Evolutionary conservation across 108 stramenopile species (phyloP), one percentile per base, ranked within the genome.

Genomic region (Parietichytrium sp.): DNA sequence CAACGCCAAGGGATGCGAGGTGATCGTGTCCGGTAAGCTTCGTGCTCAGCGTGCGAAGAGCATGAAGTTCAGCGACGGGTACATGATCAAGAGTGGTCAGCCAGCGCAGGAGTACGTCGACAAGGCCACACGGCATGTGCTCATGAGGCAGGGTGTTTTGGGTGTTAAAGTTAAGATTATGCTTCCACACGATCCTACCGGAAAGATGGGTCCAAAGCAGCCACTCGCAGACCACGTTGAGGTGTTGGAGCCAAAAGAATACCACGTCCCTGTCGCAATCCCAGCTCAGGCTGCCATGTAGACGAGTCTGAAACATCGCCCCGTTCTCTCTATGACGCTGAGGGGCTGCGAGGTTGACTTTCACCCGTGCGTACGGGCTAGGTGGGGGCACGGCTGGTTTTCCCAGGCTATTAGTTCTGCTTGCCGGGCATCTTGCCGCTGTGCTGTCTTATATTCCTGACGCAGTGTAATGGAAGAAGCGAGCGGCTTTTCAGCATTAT

Each of bases 1-100:
- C 18, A 93, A 93, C 50, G 98, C 98, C 86, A 98, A 98, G 95
- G 98, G 98, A 29, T 96, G 95, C 55, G 98, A 99, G 91, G 97
- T 98, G 55, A 92, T 97, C 83, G 98, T 99, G 53, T 93, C 97
- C 55, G 98, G 98, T 80, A 99, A 99, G 93, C 96, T 99, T 25
- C 93, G 97, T 79, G 98, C 96, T 88, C 96, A 96, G 88, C 96
- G 98, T 93, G 98, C 98, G 87, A 99, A 99, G 95, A 94, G 92
- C 54, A 98, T 98, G 97, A 99, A 99, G 89, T 99, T 99, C 90
- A 93, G 93, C 47, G 96, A 98, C 82, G 98, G 98, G 18, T 99
- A 98, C 95, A 99, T 99, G 98, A 98, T 99, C 95, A 99, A 99
- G 94, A 94, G 96, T 47, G 98, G 98, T 79, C 96, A 98, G 83